Percentiles rank a stretch among this genome's conserved stretches.
Evolutionary conservation across 352 stramenopile genomes (phyloP).

Genomic region (Phytophthora niederhauseri): DNA sequence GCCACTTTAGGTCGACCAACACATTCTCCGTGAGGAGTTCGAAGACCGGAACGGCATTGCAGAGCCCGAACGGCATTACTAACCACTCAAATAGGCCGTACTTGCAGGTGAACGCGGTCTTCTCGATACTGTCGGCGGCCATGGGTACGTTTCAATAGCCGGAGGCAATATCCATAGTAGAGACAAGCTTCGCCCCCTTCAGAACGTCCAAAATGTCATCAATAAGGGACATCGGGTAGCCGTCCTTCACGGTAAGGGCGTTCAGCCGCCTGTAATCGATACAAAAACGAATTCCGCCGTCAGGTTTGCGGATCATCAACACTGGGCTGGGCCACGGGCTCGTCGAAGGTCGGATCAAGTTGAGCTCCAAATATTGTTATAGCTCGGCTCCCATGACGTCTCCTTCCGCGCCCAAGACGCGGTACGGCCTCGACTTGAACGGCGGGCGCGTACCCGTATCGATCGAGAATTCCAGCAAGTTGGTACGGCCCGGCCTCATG

Average conservation of each 20-base stretch:
- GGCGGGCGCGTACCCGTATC: neutral
- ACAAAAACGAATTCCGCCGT: constrained; percentile 15
- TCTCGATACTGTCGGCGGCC: neutral
- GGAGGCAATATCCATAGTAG: neutral
- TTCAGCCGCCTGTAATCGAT: constrained; percentile 18
- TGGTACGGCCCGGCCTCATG: neutral
- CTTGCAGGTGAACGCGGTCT: neutral
- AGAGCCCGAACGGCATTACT: constrained; percentile 6
- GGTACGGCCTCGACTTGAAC: constrained; percentile 1
- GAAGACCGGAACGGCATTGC: neutral
- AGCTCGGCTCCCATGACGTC: constrained; percentile 11
- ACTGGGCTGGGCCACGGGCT: constrained; percentile 19
- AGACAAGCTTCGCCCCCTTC: neutral
- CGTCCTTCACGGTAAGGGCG: constrained; percentile 8
- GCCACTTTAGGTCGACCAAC: neutral
- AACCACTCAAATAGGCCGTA: neutral
- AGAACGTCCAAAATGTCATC: neutral
- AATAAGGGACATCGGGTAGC: neutral
- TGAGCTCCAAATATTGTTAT: constrained; percentile 9
- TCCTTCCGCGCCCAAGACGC: neutral
- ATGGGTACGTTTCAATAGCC: neutral
- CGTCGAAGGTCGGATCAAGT: neutral
- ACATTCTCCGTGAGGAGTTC: constrained; percentile 4
- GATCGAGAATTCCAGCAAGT: neutral
- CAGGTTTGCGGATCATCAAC: constrained; percentile 18